Evolutionary conservation across 306 rosid genomes (phyloP).

Genomic region (Citrullus mucosospermus): DNA sequence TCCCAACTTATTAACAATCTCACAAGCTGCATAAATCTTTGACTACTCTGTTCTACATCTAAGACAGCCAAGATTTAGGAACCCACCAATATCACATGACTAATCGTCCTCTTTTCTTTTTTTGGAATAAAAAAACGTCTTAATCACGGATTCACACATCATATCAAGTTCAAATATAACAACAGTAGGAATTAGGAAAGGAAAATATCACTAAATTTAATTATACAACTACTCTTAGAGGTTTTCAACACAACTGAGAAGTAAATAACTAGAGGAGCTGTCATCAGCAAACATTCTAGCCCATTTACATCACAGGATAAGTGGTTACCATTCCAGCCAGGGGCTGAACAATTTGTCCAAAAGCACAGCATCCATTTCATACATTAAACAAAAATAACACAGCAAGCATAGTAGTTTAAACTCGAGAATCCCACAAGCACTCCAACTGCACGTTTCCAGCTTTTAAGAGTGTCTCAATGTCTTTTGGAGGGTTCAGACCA

Average conservation of each 20-base stretch:
- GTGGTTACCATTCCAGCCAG: background rate
- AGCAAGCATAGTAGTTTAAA: background rate
- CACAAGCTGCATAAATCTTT: background rate
- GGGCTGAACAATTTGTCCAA: background rate
- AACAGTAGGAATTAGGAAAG: background rate
- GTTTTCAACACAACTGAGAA: background rate
- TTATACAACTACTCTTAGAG: background rate
- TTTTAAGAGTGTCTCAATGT: background rate
- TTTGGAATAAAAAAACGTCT: background rate
- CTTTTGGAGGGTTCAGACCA: slow-evolving; percentile 20
- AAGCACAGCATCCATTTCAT: background rate
- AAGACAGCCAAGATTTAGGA: background rate
- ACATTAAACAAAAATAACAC: background rate
- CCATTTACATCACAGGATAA: background rate
- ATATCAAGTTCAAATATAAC: background rate
- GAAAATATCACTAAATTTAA: background rate
- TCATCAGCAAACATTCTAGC: background rate
- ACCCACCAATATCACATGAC: background rate
- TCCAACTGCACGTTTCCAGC: background rate
- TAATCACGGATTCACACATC: background rate
- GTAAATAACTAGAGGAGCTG: background rate
- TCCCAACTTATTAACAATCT: background rate
- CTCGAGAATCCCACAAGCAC: background rate
- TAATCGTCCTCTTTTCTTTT: too few relatives aligned
- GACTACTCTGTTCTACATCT: too few relatives aligned